phyloP scores from a whole-genome alignment of 768 basidiomycete genomes.

The Hydnomerulius pinastri region DNA sequence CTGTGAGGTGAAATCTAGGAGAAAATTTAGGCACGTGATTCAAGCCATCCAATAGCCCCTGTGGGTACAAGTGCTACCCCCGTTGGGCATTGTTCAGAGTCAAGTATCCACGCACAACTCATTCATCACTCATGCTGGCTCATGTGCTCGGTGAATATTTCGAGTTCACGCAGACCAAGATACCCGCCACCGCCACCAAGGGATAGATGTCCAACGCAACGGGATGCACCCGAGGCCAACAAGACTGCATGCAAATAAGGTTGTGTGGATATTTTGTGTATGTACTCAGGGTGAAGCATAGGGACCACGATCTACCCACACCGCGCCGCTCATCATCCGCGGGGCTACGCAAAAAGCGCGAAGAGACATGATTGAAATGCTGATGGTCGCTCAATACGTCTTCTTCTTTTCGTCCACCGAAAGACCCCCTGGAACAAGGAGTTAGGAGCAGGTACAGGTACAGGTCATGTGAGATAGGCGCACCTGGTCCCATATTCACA shows the following conservation, averaged over 20 bases:
- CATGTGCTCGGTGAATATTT: too few relatives aligned
- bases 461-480: slow-evolving; percentile 12
- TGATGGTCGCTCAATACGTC: slow-evolving; percentile 55
- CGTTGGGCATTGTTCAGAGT: too few relatives aligned
- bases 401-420: slow-evolving; percentile 99
- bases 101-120: too few relatives aligned
- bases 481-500: slow-evolving; percentile 97
- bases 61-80: too few relatives aligned
- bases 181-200: too few relatives aligned
- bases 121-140: too few relatives aligned
- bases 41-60: too few relatives aligned
- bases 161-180: too few relatives aligned
- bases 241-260: slow-evolving; percentile 12
- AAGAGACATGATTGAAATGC: background rate
- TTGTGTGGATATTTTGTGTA: slow-evolving; percentile 17
- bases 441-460: background rate
- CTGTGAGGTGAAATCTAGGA: too few relatives aligned
- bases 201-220: too few relatives aligned
- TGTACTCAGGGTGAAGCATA: slow-evolving; percentile 17
- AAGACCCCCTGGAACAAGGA: slow-evolving; percentile 66
- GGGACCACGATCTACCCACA: slow-evolving; percentile 10
- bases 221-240: too few relatives aligned
- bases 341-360: background rate
- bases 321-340: slow-evolving; percentile 1
- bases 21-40: too few relatives aligned